These are phyloP conservation scores for Podaxis sp. DNA, from an alignment of 768 basidiomycete species.

Conservation along the genomic window DNA sequence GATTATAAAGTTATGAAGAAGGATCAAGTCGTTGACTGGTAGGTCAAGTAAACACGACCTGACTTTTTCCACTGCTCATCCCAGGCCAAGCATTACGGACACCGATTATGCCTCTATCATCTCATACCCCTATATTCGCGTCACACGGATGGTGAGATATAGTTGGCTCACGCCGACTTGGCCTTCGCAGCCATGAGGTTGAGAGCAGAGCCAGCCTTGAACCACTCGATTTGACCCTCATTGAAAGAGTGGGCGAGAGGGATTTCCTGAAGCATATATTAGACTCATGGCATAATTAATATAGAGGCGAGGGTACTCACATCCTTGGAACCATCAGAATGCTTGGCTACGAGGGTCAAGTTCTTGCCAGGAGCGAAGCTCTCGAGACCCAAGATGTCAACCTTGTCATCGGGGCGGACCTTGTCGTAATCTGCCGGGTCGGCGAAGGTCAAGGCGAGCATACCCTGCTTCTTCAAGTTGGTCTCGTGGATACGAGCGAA, in stretches of 20 bases:
- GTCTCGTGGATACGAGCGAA: slow-evolving; percentile 99
- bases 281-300: background rate
- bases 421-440: slow-evolving; percentile 95
- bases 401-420: slow-evolving; percentile 80
- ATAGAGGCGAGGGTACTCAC: slow-evolving; percentile 30
- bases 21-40: background rate
- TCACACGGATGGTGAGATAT: background rate
- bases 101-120: background rate
- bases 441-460: slow-evolving; percentile 93
- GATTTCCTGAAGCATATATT: slow-evolving; percentile 45
- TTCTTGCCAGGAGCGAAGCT: slow-evolving; percentile 90
- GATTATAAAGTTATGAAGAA: background rate
- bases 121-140: background rate
- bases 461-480: slow-evolving; percentile 99
- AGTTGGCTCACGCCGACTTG: slow-evolving; percentile 24
- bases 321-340: slow-evolving; percentile 75
- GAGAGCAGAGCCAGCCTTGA: slow-evolving; percentile 94
- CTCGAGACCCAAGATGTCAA: slow-evolving; percentile 88
- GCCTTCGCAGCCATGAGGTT: slow-evolving; percentile 81
- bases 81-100: background rate
- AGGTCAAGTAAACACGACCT: background rate
- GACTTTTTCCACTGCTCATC: background rate
- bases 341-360: slow-evolving; percentile 79
- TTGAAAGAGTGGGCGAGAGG: slow-evolving; percentile 92
- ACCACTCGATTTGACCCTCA: slow-evolving; percentile 96